These are phyloP conservation scores for Zizania palustris DNA, from an alignment of 202 grass and related monocot species.

Conservation along the genomic window DNA sequence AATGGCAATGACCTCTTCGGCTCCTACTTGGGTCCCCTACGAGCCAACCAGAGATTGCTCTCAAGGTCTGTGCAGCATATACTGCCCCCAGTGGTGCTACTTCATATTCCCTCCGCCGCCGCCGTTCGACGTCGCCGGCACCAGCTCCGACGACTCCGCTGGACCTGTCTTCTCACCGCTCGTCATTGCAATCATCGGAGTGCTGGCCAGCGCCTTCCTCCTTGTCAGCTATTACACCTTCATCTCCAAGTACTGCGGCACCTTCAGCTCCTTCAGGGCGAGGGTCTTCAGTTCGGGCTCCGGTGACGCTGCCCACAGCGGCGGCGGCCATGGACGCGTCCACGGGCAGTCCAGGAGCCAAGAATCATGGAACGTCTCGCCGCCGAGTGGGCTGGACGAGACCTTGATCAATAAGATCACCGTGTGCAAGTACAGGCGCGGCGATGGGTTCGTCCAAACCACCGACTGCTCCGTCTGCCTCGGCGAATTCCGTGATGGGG, in stretches of 20 bases:
- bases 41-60: conserved; percentile 61
- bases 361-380: conserved; percentile 57
- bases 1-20: conserved; percentile 51
- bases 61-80: conserved; percentile 55
- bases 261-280: conserved; percentile 33
- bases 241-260: conserved; percentile 64
- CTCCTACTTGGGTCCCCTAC: conserved; percentile 56
- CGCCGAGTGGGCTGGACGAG: conserved; percentile 66
- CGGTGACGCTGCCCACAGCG: neutral
- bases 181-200: conserved; percentile 72
- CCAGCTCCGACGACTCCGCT: conserved; percentile 45
- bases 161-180: conserved; percentile 66
- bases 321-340: neutral
- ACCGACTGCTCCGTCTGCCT: conserved; percentile 93
- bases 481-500: conserved; percentile 81
- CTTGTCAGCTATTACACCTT: conserved; percentile 79
- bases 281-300: conserved; percentile 35
- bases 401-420: conserved; percentile 74
- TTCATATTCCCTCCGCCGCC: conserved; percentile 68
- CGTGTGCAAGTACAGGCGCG: conserved; percentile 61
- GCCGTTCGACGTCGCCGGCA: conserved; percentile 32
- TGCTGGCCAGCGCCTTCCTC: conserved; percentile 76
- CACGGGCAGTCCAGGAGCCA: conserved; percentile 47
- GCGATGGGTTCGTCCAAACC: conserved; percentile 55
- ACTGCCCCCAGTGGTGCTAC: conserved; percentile 77